Percentiles rank a stretch among this genome's conserved stretches.
Evolutionary conservation across 257 asterid genomes (phyloP).

Genomic region (Solanum gandarillasii): DNA sequence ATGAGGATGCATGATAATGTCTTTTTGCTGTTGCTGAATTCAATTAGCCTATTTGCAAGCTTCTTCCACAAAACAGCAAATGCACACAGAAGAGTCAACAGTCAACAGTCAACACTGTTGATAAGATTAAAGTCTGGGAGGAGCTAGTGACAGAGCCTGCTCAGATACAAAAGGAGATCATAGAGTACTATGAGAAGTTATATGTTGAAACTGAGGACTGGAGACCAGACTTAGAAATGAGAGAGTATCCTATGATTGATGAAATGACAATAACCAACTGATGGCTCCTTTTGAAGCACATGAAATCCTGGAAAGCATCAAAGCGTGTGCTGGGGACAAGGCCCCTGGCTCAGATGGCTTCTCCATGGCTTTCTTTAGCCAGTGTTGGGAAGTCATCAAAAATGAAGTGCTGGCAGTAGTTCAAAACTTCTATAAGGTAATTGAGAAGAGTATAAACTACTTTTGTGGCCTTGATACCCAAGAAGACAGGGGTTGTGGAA

Average conservation of each 20-base stretch:
- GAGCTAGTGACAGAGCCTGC: background rate
- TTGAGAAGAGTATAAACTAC: background rate
- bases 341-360: background rate
- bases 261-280: background rate
- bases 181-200: background rate
- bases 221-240: background rate
- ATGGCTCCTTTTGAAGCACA: background rate
- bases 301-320: background rate
- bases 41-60: background rate
- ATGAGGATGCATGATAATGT: background rate
- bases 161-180: background rate
- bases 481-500: background rate
- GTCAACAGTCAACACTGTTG: background rate
- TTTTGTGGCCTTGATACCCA: background rate
- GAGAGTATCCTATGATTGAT: background rate
- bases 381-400: background rate
- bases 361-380: background rate
- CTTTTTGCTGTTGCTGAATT: background rate
- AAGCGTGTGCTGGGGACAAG: background rate
- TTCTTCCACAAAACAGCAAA: background rate
- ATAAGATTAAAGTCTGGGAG: background rate
- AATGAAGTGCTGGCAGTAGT: background rate
- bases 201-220: background rate
- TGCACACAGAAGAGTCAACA: background rate
- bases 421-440: background rate